A percentile compares a stretch with the other conserved stretches of the same genome.
Evolutionary conservation across 805 yeast species (phyloP).

Genomic region (Pichia sporocuriosa): DNA sequence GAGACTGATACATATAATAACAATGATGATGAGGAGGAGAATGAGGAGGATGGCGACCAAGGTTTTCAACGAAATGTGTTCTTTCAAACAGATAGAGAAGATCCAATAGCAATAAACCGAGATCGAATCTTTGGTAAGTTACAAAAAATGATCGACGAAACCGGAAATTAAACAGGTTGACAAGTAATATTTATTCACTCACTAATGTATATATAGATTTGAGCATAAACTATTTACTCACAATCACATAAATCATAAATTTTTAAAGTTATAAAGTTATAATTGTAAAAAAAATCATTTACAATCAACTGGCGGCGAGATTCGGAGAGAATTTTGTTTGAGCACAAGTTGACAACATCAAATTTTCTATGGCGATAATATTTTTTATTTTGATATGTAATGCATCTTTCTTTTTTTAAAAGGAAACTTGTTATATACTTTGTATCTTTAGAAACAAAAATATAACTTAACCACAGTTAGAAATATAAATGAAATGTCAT

Average conservation of each 20-base stretch:
- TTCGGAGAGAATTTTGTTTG: too few species aligned
- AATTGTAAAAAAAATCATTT: too few species aligned
- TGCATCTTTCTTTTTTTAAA: too few species aligned
- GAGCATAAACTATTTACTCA: too few species aligned
- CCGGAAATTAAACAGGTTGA: neutral
- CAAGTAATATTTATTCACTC: too few species aligned
- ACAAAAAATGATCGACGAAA: constrained; percentile 47
- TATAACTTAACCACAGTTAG: neutral
- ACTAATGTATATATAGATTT: too few species aligned
- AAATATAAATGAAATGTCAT: constrained; percentile 22
- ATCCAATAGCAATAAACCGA: constrained; percentile 56
- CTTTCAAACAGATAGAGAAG: constrained; percentile 49
- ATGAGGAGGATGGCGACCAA: constrained; percentile 13
- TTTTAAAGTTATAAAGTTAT: too few species aligned
- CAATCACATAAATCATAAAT: too few species aligned
- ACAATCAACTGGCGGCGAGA: too few species aligned
- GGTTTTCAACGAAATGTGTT: constrained; percentile 39
- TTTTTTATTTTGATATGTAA: too few species aligned
- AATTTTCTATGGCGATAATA: too few species aligned
- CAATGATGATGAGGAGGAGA: constrained; percentile 15
- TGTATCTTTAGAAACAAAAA: neutral
- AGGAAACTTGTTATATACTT: neutral
- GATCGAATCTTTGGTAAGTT: constrained; percentile 54
- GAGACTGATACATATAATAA: constrained; percentile 17
- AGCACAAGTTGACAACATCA: too few species aligned